Evolutionary conservation across 192 early-diverging fungal genomes (phyloP).

Genomic region (Linnemannia zychae): DNA sequence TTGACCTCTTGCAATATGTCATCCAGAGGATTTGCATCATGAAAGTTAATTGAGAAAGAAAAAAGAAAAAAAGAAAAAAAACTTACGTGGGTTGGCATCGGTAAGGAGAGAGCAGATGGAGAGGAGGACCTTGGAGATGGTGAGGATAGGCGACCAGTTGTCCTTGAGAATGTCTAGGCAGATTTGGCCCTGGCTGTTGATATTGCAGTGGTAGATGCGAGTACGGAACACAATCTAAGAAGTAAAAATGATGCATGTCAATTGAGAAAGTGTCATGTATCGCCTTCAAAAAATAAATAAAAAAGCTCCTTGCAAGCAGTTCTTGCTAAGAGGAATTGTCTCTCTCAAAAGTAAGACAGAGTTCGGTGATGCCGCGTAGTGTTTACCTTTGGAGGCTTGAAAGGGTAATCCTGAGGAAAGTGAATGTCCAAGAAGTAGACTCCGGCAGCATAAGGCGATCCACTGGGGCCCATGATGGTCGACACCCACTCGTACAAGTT

Average conservation of each 20-base stretch:
- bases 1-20: not conserved
- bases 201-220: slow-evolving; percentile 97
- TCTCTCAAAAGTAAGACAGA: not conserved
- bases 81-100: slow-evolving; percentile 93
- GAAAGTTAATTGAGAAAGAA: not conserved
- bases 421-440: slow-evolving; percentile 95
- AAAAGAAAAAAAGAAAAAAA: not conserved
- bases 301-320: not conserved
- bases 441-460: slow-evolving; percentile 91
- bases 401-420: slow-evolving; percentile 95
- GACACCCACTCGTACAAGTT: slow-evolving; percentile 97
- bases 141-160: slow-evolving; percentile 97
- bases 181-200: slow-evolving; percentile 91
- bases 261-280: not conserved
- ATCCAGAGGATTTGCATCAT: not conserved
- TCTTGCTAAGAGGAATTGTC: no score
- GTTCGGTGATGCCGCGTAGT: not conserved
- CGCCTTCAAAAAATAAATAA: not conserved
- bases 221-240: slow-evolving; percentile 88
- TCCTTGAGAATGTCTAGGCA: slow-evolving; percentile 98
- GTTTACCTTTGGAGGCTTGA: slow-evolving; percentile 94
- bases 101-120: slow-evolving; percentile 95
- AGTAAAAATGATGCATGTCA: not conserved
- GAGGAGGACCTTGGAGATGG: slow-evolving; percentile 96
- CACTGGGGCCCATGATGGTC: slow-evolving; percentile 91